Percentiles rank a stretch among this genome's conserved stretches.
These are phyloP conservation scores for Aspergillus transmontanensis DNA, from an alignment of 2,329 filamentous ascomycete genomes.

Conservation along the genomic window DNA sequence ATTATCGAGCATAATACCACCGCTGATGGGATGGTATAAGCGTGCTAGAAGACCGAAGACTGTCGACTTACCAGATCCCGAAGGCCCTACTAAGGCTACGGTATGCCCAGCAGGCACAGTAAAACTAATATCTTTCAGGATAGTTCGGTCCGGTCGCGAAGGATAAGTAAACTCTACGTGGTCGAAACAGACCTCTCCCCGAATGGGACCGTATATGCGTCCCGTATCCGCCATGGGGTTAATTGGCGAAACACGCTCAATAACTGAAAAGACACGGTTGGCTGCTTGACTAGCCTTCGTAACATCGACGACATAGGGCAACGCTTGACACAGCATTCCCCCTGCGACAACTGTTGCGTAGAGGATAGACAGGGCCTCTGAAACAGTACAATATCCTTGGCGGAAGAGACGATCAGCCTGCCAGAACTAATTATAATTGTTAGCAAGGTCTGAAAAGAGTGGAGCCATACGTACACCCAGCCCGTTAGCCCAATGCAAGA, in stretches of 20 bases:
- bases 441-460: fast-evolving
- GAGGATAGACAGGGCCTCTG: background rate
- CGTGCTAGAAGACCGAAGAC: background rate
- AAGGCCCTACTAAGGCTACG: background rate
- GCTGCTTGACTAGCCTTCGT: background rate
- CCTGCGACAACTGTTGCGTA: background rate
- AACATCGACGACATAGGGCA: background rate
- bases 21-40: background rate
- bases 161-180: background rate
- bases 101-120: background rate
- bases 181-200: background rate
- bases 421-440: background rate
- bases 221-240: background rate
- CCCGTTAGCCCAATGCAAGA: background rate
- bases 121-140: background rate
- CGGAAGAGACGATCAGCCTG: background rate
- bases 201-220: background rate
- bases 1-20: background rate
- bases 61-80: background rate
- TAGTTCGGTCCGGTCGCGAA: background rate
- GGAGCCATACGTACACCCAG: background rate
- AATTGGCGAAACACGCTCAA: background rate
- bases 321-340: background rate
- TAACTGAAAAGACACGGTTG: background rate
- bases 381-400: background rate